These are phyloP conservation scores for Pachyrhizus erosus DNA, from an alignment of 306 rosid genomes.

Conservation along the genomic window DNA sequence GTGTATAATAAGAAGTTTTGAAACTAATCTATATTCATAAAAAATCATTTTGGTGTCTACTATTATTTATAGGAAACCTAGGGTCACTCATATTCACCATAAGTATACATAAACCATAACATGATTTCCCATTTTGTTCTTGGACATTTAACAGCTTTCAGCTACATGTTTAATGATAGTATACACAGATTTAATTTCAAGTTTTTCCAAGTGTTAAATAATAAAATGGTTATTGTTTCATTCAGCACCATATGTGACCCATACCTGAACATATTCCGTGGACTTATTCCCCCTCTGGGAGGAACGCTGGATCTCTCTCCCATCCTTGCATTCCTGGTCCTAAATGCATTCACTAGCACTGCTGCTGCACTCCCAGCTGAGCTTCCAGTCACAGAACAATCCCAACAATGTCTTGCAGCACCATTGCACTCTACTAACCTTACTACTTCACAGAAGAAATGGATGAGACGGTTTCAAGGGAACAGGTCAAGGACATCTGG, in stretches of 20 bases:
- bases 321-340: conserved; percentile 83
- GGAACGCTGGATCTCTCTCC: conserved; percentile 97
- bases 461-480: conserved; percentile 82
- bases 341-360: conserved; percentile 90
- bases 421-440: conserved; percentile 36
- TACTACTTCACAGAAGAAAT: conserved; percentile 75
- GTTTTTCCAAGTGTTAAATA: conserved; percentile 8
- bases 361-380: conserved; percentile 99
- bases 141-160: background rate
- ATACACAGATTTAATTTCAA: background rate
- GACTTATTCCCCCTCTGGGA: conserved; percentile 90
- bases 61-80: background rate
- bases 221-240: conserved; percentile 29
- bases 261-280: conserved; percentile 95
- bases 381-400: conserved; percentile 65
- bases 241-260: conserved; percentile 96
- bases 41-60: background rate
- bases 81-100: background rate
- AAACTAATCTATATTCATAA: background rate
- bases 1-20: background rate
- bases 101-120: background rate
- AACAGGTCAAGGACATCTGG: conserved; percentile 53
- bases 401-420: conserved; percentile 46
- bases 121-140: background rate
- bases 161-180: background rate